Evolutionary conservation across 495 filamentous ascomycete genomes (phyloP), one percentile per base, ranked within the genome.

Genomic region (Neohortaea acidophila): DNA sequence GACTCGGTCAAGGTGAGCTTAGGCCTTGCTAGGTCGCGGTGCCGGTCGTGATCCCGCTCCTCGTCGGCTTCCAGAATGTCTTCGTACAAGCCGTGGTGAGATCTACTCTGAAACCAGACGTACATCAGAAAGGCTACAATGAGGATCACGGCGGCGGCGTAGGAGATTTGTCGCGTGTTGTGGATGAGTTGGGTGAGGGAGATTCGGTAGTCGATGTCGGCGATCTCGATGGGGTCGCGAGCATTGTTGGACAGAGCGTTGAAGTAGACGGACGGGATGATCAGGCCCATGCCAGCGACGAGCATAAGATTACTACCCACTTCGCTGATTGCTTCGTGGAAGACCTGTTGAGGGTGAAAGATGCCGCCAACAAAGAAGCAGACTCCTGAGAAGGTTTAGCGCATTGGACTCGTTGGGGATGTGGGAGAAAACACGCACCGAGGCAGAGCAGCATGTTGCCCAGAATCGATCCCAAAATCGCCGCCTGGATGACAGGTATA

Each of bases 1-100:
- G 75, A 76, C 53, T 94, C 87, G 18, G 72, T 66, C 11, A 87
- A 60, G 0, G 87, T 93, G 27, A 94, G 73, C 44, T 91, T 87
- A 24, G 57, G 62, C 42, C 78, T 75, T 3, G 47, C 54, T 3
- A 65, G 45, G 44, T 89, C 78, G 35, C 73, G 63, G 32, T 79
- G 63, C 7, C 68, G 63, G 53, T 89, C 85, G 24, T 61, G 64
- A 48, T 89, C 80, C 25, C 69, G 67, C 26, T 67, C 52, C 49
- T 89, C 82, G 50, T 92, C 84, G 22, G 62, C 57, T 36, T 75
- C 71, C 41, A 93, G 65, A 6, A 80, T 64, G 27, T 73, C 65
- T 45, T 73, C 71, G 62, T 81, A 92, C 33, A 92, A 73, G 26
- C 73, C 68, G 53, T 91, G 77, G 56, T 94, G 84, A 6, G 81